These are phyloP conservation scores for Poterioochromonas sp. DNA, from an alignment of 352 stramenopile genomes.

Conservation along the genomic window DNA sequence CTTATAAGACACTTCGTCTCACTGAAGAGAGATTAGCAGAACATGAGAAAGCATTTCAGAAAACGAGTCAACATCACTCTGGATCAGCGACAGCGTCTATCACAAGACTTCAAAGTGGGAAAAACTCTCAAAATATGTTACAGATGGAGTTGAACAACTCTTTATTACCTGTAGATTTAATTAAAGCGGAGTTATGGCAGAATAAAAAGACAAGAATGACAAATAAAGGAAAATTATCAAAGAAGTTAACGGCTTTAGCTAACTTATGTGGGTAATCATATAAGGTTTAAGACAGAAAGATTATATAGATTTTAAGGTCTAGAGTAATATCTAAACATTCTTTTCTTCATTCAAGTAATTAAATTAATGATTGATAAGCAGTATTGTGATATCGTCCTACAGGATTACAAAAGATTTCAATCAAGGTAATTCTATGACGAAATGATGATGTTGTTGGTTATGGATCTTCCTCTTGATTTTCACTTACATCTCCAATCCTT, in stretches of 20 bases:
- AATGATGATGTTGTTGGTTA: too few species aligned
- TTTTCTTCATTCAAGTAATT: too few species aligned
- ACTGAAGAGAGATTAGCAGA: not conserved
- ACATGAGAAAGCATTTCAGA: not conserved
- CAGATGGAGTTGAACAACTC: not conserved
- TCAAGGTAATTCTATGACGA: too few species aligned
- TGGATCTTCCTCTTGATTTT: too few species aligned
- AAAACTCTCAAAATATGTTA: not conserved
- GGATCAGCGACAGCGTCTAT: not conserved
- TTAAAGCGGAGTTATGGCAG: not conserved
- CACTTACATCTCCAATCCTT: too few species aligned
- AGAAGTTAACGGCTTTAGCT: not conserved
- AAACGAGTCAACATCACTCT: not conserved
- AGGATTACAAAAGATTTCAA: too few species aligned
- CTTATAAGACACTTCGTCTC: not conserved
- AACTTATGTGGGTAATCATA: not conserved
- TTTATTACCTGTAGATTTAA: not conserved
- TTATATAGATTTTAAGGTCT: too few species aligned
- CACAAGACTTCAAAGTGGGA: not conserved
- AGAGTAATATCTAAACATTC: too few species aligned
- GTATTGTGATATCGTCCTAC: too few species aligned
- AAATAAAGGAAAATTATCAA: not conserved
- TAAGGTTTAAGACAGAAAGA: too few species aligned
- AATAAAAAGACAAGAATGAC: not conserved
- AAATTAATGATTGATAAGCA: too few species aligned